Conservation (phyloP, 1,284 basidiomycete species). For the Thelephora terrestris region DNA sequence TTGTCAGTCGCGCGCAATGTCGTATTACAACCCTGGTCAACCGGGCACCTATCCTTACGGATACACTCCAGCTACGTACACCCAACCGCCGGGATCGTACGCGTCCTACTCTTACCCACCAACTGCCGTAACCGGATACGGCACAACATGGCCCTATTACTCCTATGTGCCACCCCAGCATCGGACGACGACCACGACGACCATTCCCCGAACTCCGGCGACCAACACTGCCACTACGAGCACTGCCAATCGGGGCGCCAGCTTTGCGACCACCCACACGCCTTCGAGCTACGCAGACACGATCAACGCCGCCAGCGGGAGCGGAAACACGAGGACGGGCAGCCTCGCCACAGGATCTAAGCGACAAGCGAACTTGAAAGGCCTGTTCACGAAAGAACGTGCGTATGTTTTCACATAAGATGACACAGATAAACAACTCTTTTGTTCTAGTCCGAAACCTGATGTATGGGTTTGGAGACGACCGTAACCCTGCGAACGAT, state of each 20-base stretch:
- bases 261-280: constrained; percentile 9
- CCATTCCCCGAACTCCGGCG: constrained; percentile 12
- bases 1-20: background rate
- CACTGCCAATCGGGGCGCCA: constrained; percentile 9
- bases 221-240: constrained; percentile 15
- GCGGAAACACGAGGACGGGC: constrained; percentile 18
- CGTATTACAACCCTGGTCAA: background rate
- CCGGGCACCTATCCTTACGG: constrained; percentile 8
- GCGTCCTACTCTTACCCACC: constrained; percentile 21
- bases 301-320: constrained; percentile 28
- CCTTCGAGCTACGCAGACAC: constrained; percentile 26
- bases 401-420: constrained; percentile 22
- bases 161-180: constrained; percentile 18
- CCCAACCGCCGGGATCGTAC: constrained; percentile 18
- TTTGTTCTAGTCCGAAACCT: constrained; percentile 59
- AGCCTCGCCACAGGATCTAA: constrained; percentile 32
- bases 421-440: background rate
- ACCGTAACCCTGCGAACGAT: constrained; percentile 77
- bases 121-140: constrained; percentile 22
- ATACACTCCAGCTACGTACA: constrained; percentile 13
- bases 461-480: constrained; percentile 96
- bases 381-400: constrained; percentile 73
- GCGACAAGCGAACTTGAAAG: constrained; percentile 57
- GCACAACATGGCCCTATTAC: constrained; percentile 23
- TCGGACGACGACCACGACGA: constrained; percentile 9